Percentiles rank a stretch among this genome's conserved stretches.
Conservation (phyloP, 2,329 filamentous ascomycete genomes). For the Fusarium sarcochroum region DNA sequence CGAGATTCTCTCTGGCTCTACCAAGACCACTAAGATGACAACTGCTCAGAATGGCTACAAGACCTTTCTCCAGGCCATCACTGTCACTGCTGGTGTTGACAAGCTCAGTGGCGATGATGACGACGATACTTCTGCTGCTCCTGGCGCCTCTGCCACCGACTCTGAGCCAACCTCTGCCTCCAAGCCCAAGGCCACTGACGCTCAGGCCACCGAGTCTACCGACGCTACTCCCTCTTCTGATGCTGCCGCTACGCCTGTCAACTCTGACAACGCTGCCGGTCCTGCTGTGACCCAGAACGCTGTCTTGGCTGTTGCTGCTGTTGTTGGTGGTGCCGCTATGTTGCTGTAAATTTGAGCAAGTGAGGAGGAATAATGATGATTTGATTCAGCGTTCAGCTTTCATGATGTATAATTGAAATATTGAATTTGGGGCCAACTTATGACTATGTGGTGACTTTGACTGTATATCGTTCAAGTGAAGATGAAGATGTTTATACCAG, state of each 20-base stretch:
- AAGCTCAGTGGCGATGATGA: constrained; percentile 49
- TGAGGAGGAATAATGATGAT: not conserved
- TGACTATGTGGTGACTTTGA: not conserved
- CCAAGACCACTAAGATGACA: constrained; percentile 3
- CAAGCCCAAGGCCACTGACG: constrained; percentile 30
- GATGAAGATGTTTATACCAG: no score
- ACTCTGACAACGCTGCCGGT: constrained; percentile 50
- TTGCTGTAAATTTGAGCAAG: constrained; percentile 47
- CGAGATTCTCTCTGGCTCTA: constrained; percentile 2
- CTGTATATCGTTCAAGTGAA: not conserved
- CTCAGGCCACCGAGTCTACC: constrained; percentile 27
- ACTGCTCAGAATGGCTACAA: constrained; percentile 35
- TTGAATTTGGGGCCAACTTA: constrained; percentile 2
- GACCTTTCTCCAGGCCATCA: constrained; percentile 49
- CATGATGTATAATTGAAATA: constrained; percentile 19
- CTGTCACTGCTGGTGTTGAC: constrained; percentile 56
- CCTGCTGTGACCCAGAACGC: constrained; percentile 54
- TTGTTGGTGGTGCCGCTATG: constrained; percentile 54
- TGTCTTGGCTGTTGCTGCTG: constrained; percentile 54
- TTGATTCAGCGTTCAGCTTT: constrained; percentile 12
- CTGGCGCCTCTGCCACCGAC: constrained; percentile 25
- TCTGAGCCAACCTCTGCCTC: constrained; percentile 38
- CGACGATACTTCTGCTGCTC: not conserved
- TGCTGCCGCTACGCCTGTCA: constrained; percentile 34
- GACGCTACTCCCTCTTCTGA: constrained; percentile 20